Base-by-base conservation (phyloP, 495 filamentous ascomycete genomes). In the Lepidopterella palustris region DNA sequence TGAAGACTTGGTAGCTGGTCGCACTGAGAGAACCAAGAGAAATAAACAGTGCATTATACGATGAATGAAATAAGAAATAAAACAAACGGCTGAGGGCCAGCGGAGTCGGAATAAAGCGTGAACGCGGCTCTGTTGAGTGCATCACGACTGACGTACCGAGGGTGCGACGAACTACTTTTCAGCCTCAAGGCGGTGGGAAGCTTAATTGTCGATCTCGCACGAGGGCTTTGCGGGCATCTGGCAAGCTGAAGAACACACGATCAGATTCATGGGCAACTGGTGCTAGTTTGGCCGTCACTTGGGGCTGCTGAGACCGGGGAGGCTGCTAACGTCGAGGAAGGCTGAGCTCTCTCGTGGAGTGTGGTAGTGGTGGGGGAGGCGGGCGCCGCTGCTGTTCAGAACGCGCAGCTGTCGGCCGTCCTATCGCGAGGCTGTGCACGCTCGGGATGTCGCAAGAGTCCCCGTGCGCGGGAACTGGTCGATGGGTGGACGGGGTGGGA, bases 101-200 rank as follows among this genome's bases (percentile, higher is more conserved):
- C 13, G 35, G 18, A 42, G 35, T 42, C 13, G 9, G 18, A 42
- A 42, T 42, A 42, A 42, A 42, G 35, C 35, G 35, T 18, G 18
- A 13, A 56, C 24, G 63, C 60, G 63, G 63, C 63, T 66, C 59
- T 57, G 59, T 47, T 35, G 25, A n/a, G 61, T 24, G 47, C 47
- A 24, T 50, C 35, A 42, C 18, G 35, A 42, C 26, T 42, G 39
- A 62, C 63, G 53, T 66, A 66, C 63, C 59, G 47, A 52, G 49
- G 51, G 59, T 62, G 55, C 63, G 45, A 62, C 55, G 53, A 27
- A 23, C 35, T n/a, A 55, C 21, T 42, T 55, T 62, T 66, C 55
- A 66, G 59, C 63, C 59, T 66, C 59, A 62, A 60, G 56, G 57
- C 56, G 62, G 62, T 61, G 63, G 54, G 35, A 42, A 59, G 63